phyloP scores from a whole-genome alignment of 2,329 filamentous ascomycete species.

The Colletotrichum sublineola region DNA sequence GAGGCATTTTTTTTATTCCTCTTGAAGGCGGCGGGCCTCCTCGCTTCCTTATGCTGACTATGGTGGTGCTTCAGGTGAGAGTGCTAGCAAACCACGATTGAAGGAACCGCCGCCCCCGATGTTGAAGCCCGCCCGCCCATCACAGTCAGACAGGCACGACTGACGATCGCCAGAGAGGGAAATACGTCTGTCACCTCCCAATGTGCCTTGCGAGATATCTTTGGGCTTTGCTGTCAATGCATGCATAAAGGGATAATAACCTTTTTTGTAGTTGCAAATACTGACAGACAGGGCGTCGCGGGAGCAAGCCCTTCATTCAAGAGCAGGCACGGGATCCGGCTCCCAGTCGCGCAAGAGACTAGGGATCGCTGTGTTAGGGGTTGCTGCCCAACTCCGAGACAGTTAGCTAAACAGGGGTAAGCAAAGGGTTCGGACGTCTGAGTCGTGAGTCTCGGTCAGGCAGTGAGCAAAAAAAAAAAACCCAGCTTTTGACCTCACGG shows the following conservation, averaged over 20 bases:
- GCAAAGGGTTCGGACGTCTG: constrained; percentile 33
- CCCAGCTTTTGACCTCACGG: constrained; percentile 1
- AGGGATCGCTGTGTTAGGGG: constrained; percentile 27
- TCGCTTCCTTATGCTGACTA: neutral
- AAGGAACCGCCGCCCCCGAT: neutral
- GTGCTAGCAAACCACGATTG: neutral
- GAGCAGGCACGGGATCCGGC: constrained; percentile 17
- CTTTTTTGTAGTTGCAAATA: neutral
- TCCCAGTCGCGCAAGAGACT: constrained; percentile 17
- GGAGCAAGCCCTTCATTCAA: constrained; percentile 28
- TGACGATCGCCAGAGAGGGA: neutral
- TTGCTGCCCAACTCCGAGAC: constrained; percentile 41
- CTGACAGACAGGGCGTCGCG: constrained; percentile 14
- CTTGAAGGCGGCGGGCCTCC: constrained; percentile 7
- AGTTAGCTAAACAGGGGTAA: constrained; percentile 21
- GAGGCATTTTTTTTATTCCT: constrained; percentile 13
- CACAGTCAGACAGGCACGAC: too few relatives aligned
- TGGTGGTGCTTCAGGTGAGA: neutral
- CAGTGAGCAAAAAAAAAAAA: constrained; percentile 16
- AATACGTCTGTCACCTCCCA: neutral
- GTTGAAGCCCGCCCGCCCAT: neutral
- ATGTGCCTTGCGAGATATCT: neutral
- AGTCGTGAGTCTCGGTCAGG: constrained; percentile 26
- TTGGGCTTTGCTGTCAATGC: neutral
- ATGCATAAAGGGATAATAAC: neutral